A percentile compares a stretch with the other conserved stretches of the same genome.
These are phyloP conservation scores for Acanthochlamys bracteata DNA, from an alignment of 106 monocot species.

Conservation along the genomic window DNA sequence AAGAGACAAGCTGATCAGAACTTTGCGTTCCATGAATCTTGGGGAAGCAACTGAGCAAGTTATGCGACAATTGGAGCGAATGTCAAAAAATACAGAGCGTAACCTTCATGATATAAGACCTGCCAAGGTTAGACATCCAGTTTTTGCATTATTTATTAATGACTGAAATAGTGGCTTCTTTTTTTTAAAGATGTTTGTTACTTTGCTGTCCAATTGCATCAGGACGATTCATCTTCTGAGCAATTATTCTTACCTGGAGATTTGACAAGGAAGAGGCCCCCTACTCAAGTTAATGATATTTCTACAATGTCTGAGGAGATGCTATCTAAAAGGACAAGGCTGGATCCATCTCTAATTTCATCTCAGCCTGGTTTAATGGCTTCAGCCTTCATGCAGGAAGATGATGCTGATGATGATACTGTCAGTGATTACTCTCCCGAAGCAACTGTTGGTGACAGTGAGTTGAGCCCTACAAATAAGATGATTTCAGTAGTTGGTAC, in stretches of 20 bases:
- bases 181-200: too few relatives aligned
- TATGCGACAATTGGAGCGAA: conserved; percentile 83
- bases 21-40: conserved; percentile 48
- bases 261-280: conserved; percentile 19
- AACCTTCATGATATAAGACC: conserved; percentile 40
- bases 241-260: conserved; percentile 23
- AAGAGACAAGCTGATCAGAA: conserved; percentile 58
- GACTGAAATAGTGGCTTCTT: too few relatives aligned
- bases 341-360: conserved; percentile 14
- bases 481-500: conserved; percentile 91
- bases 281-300: conserved; percentile 21
- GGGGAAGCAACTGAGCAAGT: conserved; percentile 75
- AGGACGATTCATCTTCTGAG: conserved; percentile 46
- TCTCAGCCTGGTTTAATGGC: conserved; percentile 15
- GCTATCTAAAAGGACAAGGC: conserved; percentile 37
- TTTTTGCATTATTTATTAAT: neutral
- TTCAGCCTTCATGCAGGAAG: conserved; percentile 16
- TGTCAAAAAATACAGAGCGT: conserved; percentile 54
- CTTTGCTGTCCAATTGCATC: conserved; percentile 7
- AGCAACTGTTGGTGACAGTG: conserved; percentile 28
- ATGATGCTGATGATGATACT: conserved; percentile 13
- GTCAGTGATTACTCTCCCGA: conserved; percentile 28
- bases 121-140: conserved; percentile 35
- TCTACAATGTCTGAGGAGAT: conserved; percentile 26
- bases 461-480: conserved; percentile 61